Evolutionary conservation across 495 filamentous ascomycete species (phyloP), one percentile per base, ranked within the genome.

Genomic region (Penicillium ucsense): DNA sequence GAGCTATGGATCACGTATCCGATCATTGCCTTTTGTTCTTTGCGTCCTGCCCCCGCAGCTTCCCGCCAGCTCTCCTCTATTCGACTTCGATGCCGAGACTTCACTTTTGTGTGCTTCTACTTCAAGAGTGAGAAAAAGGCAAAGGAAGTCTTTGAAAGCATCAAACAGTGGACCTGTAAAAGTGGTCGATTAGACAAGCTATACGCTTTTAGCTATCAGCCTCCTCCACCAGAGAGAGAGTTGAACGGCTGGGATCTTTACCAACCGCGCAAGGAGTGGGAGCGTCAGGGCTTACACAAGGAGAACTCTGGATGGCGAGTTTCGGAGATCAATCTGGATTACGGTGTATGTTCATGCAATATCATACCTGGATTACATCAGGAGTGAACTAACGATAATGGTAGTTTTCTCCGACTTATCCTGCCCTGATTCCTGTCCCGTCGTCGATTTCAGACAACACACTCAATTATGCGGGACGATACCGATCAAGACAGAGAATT

Each of bases 321-420:
- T 58, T 89, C 90, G 30, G 77, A 78, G 31, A 89, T 99, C 60
- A 99, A 99, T 65, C 67, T 72, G 33, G 85, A 92, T 63, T 95
- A 94, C 61, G 66, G 67, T 59, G 83, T 86, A 70, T 44, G 45
- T 20, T 20, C 20, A 20, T 20, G 20, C 20, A 20, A 20, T 20
- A 20, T 20, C 20, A 20, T 20, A 20, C 20, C 20, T 2, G 20
- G 20, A 20, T 20, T 20, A 20, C 20, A 20, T 20, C 20, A 20
- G 20, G 20, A 20, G 20, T 20, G 20, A 20, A 45, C 59, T 75
- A 38, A 74, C 56, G 52, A 43, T 10, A 37, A 33, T 5, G 57
- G 32, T 48, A 86, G 82, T 97, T 95, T 60, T 95, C 89, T 31
- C 82, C 87, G 8, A 99, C 94, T n/a, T 99, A 99, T 63, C 92